A percentile compares a stretch with the other conserved stretches of the same genome.
phyloP scores from a whole-genome alignment of 2,329 filamentous ascomycete species.

The Acarospora socialis region DNA sequence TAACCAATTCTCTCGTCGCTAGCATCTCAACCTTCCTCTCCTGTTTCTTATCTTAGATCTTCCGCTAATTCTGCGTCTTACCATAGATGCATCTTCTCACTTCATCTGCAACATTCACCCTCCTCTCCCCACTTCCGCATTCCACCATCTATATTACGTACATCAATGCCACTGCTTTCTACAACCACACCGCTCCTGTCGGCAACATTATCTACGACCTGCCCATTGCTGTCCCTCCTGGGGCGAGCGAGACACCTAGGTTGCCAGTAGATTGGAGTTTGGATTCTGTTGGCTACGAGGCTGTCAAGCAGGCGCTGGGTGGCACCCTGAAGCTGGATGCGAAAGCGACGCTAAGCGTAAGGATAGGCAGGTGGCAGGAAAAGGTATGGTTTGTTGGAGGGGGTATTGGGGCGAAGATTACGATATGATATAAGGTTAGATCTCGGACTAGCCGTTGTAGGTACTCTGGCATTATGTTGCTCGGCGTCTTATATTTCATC shows the following conservation, averaged over 20 bases:
- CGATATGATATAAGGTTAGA: slow-evolving; percentile 24
- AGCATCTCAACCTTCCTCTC: not conserved
- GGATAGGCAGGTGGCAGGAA: slow-evolving; percentile 62
- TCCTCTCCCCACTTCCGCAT: slow-evolving; percentile 61
- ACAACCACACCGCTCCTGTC: slow-evolving; percentile 64
- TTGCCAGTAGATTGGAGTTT: slow-evolving; percentile 72
- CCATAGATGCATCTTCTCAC: slow-evolving; percentile 60
- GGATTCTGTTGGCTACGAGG: slow-evolving; percentile 67
- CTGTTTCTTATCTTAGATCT: not conserved
- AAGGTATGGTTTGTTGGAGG: slow-evolving; percentile 54
- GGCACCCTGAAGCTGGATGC: slow-evolving; percentile 68
- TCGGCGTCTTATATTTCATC: too few relatives aligned
- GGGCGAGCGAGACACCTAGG: slow-evolving; percentile 55
- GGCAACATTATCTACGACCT: slow-evolving; percentile 63
- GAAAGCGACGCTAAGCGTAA: slow-evolving; percentile 57
- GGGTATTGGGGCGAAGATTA: slow-evolving; percentile 55
- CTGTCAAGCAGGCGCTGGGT: slow-evolving; percentile 64
- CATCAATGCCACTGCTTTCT: slow-evolving; percentile 73
- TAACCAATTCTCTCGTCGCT: not conserved
- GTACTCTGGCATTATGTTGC: too few relatives aligned
- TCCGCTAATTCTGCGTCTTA: not conserved
- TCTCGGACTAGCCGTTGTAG: not conserved
- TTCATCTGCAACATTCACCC: slow-evolving; percentile 70
- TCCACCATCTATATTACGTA: slow-evolving; percentile 63
- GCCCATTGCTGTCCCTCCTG: slow-evolving; percentile 65